A percentile compares a stretch with the other conserved stretches of the same genome.
Conservation (phyloP, 192 early-diverging fungal genomes). For the Podila epigama region DNA sequence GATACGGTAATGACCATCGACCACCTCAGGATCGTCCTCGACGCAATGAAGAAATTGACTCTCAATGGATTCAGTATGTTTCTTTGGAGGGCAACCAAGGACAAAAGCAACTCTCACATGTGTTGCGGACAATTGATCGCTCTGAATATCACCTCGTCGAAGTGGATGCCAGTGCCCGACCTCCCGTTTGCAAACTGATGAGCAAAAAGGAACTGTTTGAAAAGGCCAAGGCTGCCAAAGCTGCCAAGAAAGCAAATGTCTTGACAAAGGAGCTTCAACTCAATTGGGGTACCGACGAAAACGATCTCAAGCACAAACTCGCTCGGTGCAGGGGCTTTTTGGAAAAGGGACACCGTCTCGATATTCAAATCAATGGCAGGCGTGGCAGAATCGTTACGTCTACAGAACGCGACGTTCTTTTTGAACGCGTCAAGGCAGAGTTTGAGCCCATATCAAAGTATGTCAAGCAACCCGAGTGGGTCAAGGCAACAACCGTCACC, state of each 20-base stretch:
- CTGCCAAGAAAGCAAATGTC: slow-evolving; percentile 55
- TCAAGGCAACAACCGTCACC: slow-evolving; percentile 35
- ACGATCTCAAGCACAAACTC: slow-evolving; percentile 62
- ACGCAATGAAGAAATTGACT: slow-evolving; percentile 63
- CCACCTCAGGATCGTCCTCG: slow-evolving; percentile 29
- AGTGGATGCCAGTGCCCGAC: slow-evolving; percentile 42
- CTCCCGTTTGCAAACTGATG: slow-evolving; percentile 61
- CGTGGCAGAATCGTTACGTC: slow-evolving; percentile 46
- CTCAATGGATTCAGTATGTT: slow-evolving; percentile 53
- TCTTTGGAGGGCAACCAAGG: slow-evolving; percentile 49
- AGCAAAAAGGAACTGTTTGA: slow-evolving; percentile 59
- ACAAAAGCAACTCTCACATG: slow-evolving; percentile 22
- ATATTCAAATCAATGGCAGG: slow-evolving; percentile 56
- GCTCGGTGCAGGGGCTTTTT: slow-evolving; percentile 53
- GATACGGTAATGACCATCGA: background rate
- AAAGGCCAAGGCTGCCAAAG: slow-evolving; percentile 55
- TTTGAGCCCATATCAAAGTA: slow-evolving; percentile 47
- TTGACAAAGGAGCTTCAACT: slow-evolving; percentile 57
- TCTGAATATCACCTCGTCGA: slow-evolving; percentile 55
- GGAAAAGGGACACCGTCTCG: slow-evolving; percentile 59
- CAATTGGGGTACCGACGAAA: slow-evolving; percentile 58
- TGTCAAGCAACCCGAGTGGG: slow-evolving; percentile 38
- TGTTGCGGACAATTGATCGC: slow-evolving; percentile 52
- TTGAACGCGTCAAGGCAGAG: slow-evolving; percentile 43
- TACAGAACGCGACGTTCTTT: slow-evolving; percentile 43